Conservation (phyloP, 192 early-diverging fungal species). For the Podila verticillata region DNA sequence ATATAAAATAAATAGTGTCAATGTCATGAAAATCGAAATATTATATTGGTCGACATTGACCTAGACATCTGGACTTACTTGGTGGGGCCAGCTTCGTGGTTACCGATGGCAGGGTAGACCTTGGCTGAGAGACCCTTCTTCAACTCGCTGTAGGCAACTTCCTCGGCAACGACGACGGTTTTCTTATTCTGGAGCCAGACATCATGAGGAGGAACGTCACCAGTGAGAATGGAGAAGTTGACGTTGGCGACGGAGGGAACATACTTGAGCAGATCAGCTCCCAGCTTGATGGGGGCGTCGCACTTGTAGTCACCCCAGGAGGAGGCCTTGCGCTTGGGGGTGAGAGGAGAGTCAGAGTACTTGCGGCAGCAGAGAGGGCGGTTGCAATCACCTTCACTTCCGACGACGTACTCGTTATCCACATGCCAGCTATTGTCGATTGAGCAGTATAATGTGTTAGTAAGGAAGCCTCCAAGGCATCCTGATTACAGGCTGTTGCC, state of each 20-base stretch:
- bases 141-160: slow-evolving; percentile 45
- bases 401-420: slow-evolving; percentile 39
- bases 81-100: slow-evolving; percentile 63
- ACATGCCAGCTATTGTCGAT: slow-evolving; percentile 8
- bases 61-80: slow-evolving; percentile 18
- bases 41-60: too few relatives aligned
- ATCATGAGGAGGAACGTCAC: slow-evolving; percentile 66
- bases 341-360: slow-evolving; percentile 49
- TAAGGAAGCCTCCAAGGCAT: slow-evolving; percentile 23
- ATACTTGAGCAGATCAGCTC: slow-evolving; percentile 54
- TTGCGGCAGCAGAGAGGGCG: slow-evolving; percentile 62
- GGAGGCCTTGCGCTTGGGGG: slow-evolving; percentile 43
- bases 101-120: slow-evolving; percentile 63
- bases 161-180: slow-evolving; percentile 49
- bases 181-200: slow-evolving; percentile 58
- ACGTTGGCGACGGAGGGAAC: slow-evolving; percentile 55
- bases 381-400: slow-evolving; percentile 59
- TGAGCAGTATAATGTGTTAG: slow-evolving; percentile 5
- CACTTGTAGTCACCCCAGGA: slow-evolving; percentile 62
- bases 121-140: slow-evolving; percentile 39
- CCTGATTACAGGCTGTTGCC: background rate
- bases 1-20: background rate
- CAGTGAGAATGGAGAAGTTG: slow-evolving; percentile 62
- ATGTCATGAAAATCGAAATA: background rate
- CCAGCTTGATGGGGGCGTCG: slow-evolving; percentile 58